phyloP scores from a whole-genome alignment of 148 eudicot genomes.

The Nepenthes mirabilis region DNA sequence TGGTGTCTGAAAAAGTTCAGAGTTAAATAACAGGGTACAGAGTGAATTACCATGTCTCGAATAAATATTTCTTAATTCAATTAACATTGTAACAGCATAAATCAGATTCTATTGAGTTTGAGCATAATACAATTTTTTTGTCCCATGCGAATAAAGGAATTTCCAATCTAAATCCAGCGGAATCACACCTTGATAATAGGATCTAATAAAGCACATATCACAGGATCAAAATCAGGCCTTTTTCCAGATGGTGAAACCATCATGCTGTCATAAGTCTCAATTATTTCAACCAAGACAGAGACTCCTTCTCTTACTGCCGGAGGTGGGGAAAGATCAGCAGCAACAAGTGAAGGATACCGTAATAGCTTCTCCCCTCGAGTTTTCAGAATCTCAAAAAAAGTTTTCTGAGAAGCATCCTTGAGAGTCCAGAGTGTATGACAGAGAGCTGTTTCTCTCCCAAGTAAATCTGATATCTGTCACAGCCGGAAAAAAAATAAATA shows the following conservation, averaged over 20 bases:
- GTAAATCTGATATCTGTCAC: constrained; percentile 66
- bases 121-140: background rate
- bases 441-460: constrained; percentile 89
- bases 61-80: too few relatives aligned
- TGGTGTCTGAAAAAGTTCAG: too few relatives aligned
- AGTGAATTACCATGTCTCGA: too few relatives aligned
- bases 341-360: constrained; percentile 83
- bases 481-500: constrained; percentile 4
- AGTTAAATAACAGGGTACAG: too few relatives aligned
- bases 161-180: background rate
- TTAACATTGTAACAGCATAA: too few relatives aligned
- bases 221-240: constrained; percentile 66
- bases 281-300: constrained; percentile 74
- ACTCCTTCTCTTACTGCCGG: constrained; percentile 89
- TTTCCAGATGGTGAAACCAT: constrained; percentile 80
- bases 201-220: constrained; percentile 86
- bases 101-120: background rate
- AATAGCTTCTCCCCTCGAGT: constrained; percentile 91
- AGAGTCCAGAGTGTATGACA: constrained; percentile 82
- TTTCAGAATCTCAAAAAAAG: constrained; percentile 82
- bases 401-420: constrained; percentile 93
- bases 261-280: constrained; percentile 80
- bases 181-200: constrained; percentile 79
- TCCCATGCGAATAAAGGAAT: background rate
- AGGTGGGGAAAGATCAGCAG: constrained; percentile 93